A percentile compares a stretch with the other conserved stretches of the same genome.
phyloP scores from a whole-genome alignment of 1,284 basidiomycete genomes.

The Microbotryum silenes-acaulis region DNA sequence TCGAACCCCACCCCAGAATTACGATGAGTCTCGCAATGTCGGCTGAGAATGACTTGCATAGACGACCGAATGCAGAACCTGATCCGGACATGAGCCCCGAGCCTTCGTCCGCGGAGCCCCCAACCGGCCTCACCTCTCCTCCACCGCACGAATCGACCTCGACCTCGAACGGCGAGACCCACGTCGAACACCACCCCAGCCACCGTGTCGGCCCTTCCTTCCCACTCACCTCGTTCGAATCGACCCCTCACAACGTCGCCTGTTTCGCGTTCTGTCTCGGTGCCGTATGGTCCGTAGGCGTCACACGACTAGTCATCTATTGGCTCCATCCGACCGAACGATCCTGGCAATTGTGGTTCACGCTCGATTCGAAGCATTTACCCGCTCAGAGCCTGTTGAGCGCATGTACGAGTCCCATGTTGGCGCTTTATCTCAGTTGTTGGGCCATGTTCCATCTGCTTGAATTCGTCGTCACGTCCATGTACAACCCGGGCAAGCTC shows the following conservation, averaged over 20 bases:
- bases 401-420: conserved; percentile 52
- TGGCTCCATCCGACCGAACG: no score
- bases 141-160: no score
- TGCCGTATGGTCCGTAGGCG: conserved; percentile 26
- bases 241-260: conserved; percentile 35
- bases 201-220: neutral
- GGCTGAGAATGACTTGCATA: no score
- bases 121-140: no score
- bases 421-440: conserved; percentile 70
- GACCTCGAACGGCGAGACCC: neutral
- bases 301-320: conserved; percentile 6
- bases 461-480: conserved; percentile 91
- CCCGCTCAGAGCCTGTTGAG: conserved; percentile 5
- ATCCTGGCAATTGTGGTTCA: conserved; percentile 5
- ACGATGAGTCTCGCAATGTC: no score
- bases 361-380: neutral
- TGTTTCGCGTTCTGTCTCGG: conserved; percentile 35
- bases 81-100: no score
- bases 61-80: no score
- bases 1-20: no score
- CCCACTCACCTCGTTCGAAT: conserved; percentile 33
- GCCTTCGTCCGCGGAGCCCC: no score
- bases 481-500: conserved; percentile 88
- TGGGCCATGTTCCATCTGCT: conserved; percentile 86
- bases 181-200: no score